phyloP scores from a whole-genome alignment of 768 basidiomycete species.

The Phanerochaete carnosa region DNA sequence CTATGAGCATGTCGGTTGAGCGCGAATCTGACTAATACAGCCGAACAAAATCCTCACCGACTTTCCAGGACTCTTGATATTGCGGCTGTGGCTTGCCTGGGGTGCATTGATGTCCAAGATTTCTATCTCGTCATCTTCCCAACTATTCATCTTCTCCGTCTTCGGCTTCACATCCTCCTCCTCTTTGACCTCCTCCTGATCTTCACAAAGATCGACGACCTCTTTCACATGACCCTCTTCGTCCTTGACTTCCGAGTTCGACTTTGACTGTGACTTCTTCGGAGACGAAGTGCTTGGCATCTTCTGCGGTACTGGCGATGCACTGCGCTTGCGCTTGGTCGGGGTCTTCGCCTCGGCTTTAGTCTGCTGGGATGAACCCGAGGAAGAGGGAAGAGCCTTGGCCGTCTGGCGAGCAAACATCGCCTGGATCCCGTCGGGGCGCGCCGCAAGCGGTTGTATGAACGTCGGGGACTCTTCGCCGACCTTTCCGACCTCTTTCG shows the following conservation, averaged over 20 bases:
- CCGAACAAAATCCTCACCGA: not conserved
- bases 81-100: not conserved
- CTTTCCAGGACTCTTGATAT: not conserved
- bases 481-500: conserved; percentile 88
- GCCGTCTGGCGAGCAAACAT: conserved; percentile 67
- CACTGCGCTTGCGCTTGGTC: conserved; percentile 28
- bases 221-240: not conserved
- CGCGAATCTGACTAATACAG: too few relatives aligned
- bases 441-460: conserved; percentile 71
- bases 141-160: conserved; percentile 20
- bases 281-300: not conserved
- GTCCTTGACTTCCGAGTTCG: not conserved
- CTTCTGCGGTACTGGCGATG: conserved; percentile 7
- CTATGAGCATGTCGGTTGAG: not conserved
- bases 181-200: not conserved
- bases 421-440: conserved; percentile 84
- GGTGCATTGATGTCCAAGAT: conserved; percentile 9
- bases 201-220: not conserved
- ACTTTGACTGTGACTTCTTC: not conserved
- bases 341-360: not conserved
- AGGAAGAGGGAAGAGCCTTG: not conserved
- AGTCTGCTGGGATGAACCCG: not conserved
- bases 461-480: conserved; percentile 80
- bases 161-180: not conserved
- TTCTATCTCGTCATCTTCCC: conserved; percentile 24